These are phyloP conservation scores for Limonium bicolor DNA, from an alignment of 148 eudicot species.

Conservation along the genomic window DNA sequence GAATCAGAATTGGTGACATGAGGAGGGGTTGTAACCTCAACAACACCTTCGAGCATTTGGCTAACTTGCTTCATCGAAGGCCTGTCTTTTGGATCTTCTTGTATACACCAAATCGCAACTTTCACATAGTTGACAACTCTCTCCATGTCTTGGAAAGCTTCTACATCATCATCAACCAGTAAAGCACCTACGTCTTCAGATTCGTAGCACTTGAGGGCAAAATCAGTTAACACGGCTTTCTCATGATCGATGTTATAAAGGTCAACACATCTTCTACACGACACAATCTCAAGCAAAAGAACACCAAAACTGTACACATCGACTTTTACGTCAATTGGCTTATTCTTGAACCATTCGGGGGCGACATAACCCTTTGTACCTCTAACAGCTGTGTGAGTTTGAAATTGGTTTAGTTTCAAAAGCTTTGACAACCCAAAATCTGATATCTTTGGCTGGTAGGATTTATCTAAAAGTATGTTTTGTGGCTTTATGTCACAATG, in stretches of 20 bases:
- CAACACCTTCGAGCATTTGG: slow-evolving; percentile 19
- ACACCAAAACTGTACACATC: slow-evolving; percentile 22
- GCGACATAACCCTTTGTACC: slow-evolving; percentile 27
- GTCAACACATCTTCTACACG: slow-evolving; percentile 11
- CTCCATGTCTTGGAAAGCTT: slow-evolving; percentile 8
- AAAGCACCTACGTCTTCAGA: slow-evolving; percentile 1
- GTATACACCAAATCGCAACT: slow-evolving; percentile 16
- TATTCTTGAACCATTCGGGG: slow-evolving; percentile 20
- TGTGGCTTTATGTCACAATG: slow-evolving; percentile 25
- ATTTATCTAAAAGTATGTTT: slow-evolving; percentile 14
- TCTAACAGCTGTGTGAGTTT: slow-evolving; percentile 9
- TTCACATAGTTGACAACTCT: slow-evolving; percentile 11
- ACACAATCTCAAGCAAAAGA: slow-evolving; percentile 19
- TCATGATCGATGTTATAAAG: slow-evolving; percentile 7
- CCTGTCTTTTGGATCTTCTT: slow-evolving; percentile 13
- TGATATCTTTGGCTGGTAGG: slow-evolving; percentile 12
- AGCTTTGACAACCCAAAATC: slow-evolving; percentile 25
- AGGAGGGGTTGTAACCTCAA: slow-evolving; percentile 17
- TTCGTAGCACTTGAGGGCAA: slow-evolving; percentile 13
- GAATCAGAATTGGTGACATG: no score
- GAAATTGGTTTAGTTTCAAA: slow-evolving; percentile 11
- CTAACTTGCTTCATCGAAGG: slow-evolving; percentile 16
- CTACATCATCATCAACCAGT: slow-evolving; percentile 12
- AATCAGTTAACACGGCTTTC: slow-evolving; percentile 7
- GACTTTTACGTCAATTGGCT: slow-evolving; percentile 14